phyloP scores from a whole-genome alignment of 2,329 filamentous ascomycete genomes.

The Spiromastix sp. region DNA sequence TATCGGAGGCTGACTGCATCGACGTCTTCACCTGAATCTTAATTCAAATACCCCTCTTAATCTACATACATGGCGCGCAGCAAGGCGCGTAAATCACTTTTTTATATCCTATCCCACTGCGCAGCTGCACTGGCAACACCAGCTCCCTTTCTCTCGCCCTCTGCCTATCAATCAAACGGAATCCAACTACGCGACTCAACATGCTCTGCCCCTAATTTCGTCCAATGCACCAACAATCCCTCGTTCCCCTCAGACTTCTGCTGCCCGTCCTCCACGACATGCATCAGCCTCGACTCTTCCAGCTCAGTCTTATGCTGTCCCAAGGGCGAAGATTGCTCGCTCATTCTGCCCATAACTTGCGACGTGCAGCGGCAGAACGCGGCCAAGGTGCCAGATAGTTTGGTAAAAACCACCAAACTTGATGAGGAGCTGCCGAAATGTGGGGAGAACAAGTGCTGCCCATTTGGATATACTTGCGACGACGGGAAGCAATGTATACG shows the following conservation, averaged over 20 bases:
- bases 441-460: constrained; percentile 32
- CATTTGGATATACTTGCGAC: constrained; percentile 37
- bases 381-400: constrained; percentile 23
- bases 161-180: no score
- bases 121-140: no score
- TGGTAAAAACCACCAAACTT: constrained; percentile 34
- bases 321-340: constrained; percentile 28
- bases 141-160: no score
- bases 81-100: no score
- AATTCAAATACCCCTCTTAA: no score
- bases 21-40: no score
- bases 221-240: constrained; percentile 25
- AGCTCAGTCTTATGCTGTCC: constrained; percentile 38
- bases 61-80: no score
- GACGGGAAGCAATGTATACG: constrained; percentile 14
- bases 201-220: constrained; percentile 22
- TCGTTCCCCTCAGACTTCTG: constrained; percentile 34
- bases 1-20: no score
- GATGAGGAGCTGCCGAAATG: constrained; percentile 31
- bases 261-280: constrained; percentile 30
- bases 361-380: constrained; percentile 33
- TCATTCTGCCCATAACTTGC: constrained; percentile 34
- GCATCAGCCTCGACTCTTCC: constrained; percentile 31
- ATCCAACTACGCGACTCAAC: constrained; percentile 16
- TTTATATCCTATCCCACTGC: no score